These are phyloP conservation scores for Asclepias syriaca DNA, from an alignment of 257 asterid genomes.

Conservation along the genomic window DNA sequence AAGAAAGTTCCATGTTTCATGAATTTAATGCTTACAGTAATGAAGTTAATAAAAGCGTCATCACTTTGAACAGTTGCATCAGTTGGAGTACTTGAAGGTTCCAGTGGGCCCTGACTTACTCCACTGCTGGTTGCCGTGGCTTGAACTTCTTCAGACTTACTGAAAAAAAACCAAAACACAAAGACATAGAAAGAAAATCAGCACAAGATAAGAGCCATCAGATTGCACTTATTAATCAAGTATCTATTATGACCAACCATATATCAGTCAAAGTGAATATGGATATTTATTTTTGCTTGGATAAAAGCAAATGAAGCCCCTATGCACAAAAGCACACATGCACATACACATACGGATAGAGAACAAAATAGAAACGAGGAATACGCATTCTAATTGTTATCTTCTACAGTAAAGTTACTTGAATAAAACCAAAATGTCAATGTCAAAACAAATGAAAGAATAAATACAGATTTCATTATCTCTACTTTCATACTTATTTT, in stretches of 20 bases:
- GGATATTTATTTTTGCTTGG: background rate
- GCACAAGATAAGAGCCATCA: slow-evolving; percentile 1
- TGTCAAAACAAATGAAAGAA: background rate
- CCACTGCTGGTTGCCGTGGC: slow-evolving; percentile 27
- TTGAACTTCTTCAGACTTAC: slow-evolving; percentile 38
- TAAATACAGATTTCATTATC: background rate
- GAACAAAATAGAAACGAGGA: background rate
- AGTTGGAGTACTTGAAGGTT: slow-evolving; percentile 24
- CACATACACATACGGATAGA: background rate
- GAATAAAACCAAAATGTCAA: background rate
- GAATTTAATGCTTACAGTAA: slow-evolving; percentile 26
- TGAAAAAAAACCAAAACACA: slow-evolving; percentile 11
- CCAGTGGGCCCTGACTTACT: slow-evolving; percentile 32
- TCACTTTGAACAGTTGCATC: slow-evolving; percentile 19
- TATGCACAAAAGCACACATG: background rate
- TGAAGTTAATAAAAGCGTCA: slow-evolving; percentile 33
- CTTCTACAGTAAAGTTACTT: background rate
- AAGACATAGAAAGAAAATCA: background rate
- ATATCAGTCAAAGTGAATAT: background rate
- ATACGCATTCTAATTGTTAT: background rate
- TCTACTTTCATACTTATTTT: background rate
- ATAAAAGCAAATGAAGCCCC: background rate
- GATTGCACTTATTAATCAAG: background rate
- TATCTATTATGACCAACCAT: background rate
- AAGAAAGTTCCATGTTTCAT: background rate